Evolutionary conservation across 192 early-diverging fungal genomes (phyloP).

Genomic region (Mortierella hygrophila): DNA sequence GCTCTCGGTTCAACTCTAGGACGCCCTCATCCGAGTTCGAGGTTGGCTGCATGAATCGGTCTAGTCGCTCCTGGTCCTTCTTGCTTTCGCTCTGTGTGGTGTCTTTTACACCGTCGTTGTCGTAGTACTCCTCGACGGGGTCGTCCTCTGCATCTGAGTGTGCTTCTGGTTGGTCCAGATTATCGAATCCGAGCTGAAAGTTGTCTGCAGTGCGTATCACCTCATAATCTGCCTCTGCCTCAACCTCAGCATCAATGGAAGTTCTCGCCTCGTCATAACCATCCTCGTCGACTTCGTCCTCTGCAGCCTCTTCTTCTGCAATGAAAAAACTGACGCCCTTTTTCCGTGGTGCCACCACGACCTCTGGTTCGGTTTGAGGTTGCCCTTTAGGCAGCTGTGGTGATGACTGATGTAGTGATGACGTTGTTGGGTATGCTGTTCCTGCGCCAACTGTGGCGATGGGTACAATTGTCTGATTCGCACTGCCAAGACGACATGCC

Average conservation of each 20-base stretch:
- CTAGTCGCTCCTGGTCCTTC: slow-evolving; percentile 53
- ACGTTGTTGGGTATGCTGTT: neutral
- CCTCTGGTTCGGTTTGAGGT: neutral
- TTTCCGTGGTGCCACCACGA: slow-evolving; percentile 11
- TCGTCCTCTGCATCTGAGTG: slow-evolving; percentile 18
- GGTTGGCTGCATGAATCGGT: slow-evolving; percentile 52
- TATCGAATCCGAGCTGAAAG: slow-evolving; percentile 16
- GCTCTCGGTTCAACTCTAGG: slow-evolving; percentile 63
- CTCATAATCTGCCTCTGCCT: slow-evolving; percentile 22
- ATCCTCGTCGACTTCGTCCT: slow-evolving; percentile 30
- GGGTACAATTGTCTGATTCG: slow-evolving; percentile 1
- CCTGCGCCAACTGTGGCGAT: neutral
- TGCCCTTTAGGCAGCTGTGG: neutral
- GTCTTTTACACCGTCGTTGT: slow-evolving; percentile 36
- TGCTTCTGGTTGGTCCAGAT: slow-evolving; percentile 21
- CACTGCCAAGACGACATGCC: neutral
- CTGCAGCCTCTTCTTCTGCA: slow-evolving; percentile 18
- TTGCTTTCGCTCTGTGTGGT: slow-evolving; percentile 1
- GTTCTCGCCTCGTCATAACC: slow-evolving; percentile 15
- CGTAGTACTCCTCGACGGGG: slow-evolving; percentile 40
- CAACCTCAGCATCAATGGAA: neutral
- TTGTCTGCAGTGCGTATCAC: slow-evolving; percentile 18
- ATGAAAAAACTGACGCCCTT: slow-evolving; percentile 39
- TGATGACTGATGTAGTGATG: neutral
- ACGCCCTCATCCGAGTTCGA: slow-evolving; percentile 51